Evolutionary conservation across 495 filamentous ascomycete species (phyloP).

Genomic region (Daldinia childiae): DNA sequence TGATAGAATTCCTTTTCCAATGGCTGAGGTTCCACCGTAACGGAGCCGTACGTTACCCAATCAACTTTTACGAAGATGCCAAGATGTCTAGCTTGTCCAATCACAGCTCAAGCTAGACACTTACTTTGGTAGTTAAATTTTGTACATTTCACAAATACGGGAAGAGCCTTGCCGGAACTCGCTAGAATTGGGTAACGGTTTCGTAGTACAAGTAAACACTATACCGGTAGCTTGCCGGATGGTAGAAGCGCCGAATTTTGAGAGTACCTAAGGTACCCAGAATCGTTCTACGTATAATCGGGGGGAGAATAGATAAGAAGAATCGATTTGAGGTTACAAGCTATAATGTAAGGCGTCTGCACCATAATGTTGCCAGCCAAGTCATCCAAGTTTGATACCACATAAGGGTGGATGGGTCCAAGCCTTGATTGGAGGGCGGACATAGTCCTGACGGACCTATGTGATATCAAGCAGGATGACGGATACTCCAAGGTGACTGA

Average conservation of each 20-base stretch:
- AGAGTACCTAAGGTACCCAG: not conserved
- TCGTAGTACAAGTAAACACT: not conserved
- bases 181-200: constrained; percentile 14
- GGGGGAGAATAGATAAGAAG: not conserved
- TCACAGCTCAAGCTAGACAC: constrained; percentile 4
- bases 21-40: constrained; percentile 27
- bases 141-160: not conserved
- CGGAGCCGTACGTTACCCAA: constrained; percentile 32
- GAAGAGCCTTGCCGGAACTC: constrained; percentile 10
- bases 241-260: constrained; percentile 7
- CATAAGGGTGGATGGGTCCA: constrained; percentile 12
- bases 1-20: constrained; percentile 15
- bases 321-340: not conserved
- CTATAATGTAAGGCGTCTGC: constrained; percentile 1
- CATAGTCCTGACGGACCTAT: constrained; percentile 12
- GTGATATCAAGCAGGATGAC: constrained; percentile 20
- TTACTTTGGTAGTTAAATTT: constrained; percentile 1
- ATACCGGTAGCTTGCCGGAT: constrained; percentile 1
- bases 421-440: constrained; percentile 20
- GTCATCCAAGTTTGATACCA: constrained; percentile 7
- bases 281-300: constrained; percentile 2
- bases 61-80: constrained; percentile 23
- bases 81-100: constrained; percentile 27
- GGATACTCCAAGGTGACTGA: constrained; percentile 12
- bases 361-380: constrained; percentile 10